Evolutionary conservation across 1,284 basidiomycete genomes (phyloP).

Genomic region (Afroboletus lepidellus): DNA sequence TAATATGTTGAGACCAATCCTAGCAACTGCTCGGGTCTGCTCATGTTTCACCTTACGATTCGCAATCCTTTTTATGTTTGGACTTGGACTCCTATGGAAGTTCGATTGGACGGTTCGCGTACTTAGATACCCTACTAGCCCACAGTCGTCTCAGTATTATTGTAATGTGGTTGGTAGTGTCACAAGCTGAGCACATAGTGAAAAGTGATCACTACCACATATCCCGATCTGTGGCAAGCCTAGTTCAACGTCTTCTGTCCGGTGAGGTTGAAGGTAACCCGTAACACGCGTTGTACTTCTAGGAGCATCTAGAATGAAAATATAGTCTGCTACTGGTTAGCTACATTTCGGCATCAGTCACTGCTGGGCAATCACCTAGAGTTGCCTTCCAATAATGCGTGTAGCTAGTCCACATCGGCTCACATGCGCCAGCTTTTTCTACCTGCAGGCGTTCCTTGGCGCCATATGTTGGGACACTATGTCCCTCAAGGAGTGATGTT

Average conservation of each 20-base stretch:
- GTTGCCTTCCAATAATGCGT: conserved; percentile 81
- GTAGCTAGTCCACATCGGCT: conserved; percentile 81
- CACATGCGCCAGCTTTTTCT: conserved; percentile 51
- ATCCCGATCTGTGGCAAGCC: conserved; percentile 82
- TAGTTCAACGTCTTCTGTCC: conserved; percentile 58
- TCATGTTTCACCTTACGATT: background rate
- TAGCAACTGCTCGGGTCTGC: background rate
- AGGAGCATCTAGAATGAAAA: conserved; percentile 64
- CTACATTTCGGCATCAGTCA: background rate
- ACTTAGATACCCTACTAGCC: conserved; percentile 15
- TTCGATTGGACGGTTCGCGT: background rate
- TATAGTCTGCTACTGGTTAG: conserved; percentile 67
- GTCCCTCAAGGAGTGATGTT: conserved; percentile 15
- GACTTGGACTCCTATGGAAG: background rate
- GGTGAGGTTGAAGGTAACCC: conserved; percentile 66
- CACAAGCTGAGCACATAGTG: conserved; percentile 59
- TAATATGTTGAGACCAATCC: background rate
- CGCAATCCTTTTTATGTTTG: background rate
- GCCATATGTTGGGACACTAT: conserved; percentile 46
- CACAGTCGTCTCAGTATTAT: conserved; percentile 4
- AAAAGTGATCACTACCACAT: conserved; percentile 87
- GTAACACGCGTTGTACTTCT: conserved; percentile 45
- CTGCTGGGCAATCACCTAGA: conserved; percentile 53
- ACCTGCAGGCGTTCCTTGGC: conserved; percentile 42
- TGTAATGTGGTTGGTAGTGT: conserved; percentile 15